These are phyloP conservation scores for Lactarius hatsudake DNA, from an alignment of 768 basidiomycete species.

Conservation along the genomic window DNA sequence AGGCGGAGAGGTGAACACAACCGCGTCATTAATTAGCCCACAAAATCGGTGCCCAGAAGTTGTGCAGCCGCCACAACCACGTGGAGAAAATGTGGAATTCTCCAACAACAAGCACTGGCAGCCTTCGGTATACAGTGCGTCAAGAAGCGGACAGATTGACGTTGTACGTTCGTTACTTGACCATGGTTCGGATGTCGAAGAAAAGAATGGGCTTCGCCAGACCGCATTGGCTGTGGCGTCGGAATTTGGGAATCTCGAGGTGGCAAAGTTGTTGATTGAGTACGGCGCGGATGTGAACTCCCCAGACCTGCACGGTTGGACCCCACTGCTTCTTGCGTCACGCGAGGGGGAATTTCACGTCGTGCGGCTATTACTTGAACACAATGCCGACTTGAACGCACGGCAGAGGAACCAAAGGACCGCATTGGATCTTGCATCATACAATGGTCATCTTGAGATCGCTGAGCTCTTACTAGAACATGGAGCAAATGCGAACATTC, in stretches of 20 bases:
- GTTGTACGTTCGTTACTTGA: neutral
- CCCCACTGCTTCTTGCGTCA: neutral
- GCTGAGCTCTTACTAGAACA: neutral
- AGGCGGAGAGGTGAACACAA: neutral
- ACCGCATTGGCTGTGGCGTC: neutral
- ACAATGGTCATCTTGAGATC: neutral
- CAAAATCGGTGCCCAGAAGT: neutral
- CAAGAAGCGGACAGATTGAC: neutral
- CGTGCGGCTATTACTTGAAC: neutral
- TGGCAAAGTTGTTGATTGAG: neutral
- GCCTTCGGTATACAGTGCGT: neutral
- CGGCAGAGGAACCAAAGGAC: neutral
- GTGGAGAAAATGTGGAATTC: neutral
- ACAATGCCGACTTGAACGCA: neutral
- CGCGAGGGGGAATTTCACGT: neutral
- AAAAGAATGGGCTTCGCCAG: neutral
- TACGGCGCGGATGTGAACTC: neutral
- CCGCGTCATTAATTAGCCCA: neutral
- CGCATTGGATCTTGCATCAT: slow-evolving; percentile 3
- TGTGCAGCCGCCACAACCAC: neutral
- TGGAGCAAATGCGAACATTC: neutral
- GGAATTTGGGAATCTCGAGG: neutral
- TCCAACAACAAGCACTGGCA: neutral
- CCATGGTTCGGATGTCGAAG: neutral
- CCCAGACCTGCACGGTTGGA: neutral